Percentiles rank a stretch among this genome's conserved stretches.
Conservation (phyloP, 768 basidiomycete species). For the Punctularia strigosozonata region DNA sequence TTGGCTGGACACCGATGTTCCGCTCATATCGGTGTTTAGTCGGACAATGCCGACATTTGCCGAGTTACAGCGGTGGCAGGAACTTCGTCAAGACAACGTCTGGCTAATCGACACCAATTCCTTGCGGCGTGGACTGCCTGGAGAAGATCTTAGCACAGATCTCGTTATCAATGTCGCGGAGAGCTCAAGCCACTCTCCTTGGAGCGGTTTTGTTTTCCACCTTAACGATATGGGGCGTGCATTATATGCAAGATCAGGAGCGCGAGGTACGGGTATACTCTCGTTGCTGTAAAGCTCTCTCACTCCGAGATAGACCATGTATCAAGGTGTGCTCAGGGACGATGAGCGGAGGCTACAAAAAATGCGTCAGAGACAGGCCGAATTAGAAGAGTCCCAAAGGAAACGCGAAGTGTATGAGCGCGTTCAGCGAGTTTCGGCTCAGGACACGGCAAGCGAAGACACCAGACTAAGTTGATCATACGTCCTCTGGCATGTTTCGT, state of each 20-base stretch:
- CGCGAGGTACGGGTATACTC: conserved; percentile 45
- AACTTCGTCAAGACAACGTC: not conserved
- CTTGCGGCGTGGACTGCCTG: not conserved
- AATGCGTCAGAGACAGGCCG: conserved; percentile 52
- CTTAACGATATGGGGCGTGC: conserved; percentile 80
- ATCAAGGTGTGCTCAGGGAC: conserved; percentile 79
- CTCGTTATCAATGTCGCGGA: conserved; percentile 37
- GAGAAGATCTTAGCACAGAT: not conserved
- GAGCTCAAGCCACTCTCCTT: conserved; percentile 66
- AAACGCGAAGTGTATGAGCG: conserved; percentile 60
- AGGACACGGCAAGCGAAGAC: too few relatives aligned
- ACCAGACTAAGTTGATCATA: too few relatives aligned
- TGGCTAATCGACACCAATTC: not conserved
- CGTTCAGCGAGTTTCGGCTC: conserved; percentile 25
- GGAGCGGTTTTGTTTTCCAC: conserved; percentile 51
- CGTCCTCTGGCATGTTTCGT: too few relatives aligned
- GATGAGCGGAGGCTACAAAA: conserved; percentile 73
- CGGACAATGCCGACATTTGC: not conserved
- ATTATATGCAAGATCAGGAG: conserved; percentile 76
- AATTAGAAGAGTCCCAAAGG: conserved; percentile 44
- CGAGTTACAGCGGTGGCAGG: not conserved
- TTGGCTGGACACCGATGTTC: not conserved
- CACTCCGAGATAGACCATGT: conserved; percentile 61
- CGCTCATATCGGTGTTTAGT: not conserved
- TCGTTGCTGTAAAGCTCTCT: not conserved